These are phyloP conservation scores for Millerago galiae DNA, from an alignment of 805 yeast genomes.

Conservation along the genomic window DNA sequence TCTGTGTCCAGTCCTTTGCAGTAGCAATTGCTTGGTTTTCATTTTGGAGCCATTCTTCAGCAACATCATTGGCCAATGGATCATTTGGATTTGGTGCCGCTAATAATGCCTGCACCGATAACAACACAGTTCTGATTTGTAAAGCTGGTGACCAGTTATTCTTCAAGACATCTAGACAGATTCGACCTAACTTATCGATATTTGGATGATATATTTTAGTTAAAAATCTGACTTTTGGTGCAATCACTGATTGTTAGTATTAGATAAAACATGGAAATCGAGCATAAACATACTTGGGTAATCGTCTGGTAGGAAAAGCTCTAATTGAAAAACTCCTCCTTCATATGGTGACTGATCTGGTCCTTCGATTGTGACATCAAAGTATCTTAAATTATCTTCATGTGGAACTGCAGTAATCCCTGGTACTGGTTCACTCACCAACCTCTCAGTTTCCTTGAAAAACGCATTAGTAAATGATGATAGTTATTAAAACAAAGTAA, in stretches of 20 bases:
- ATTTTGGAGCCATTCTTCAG: conserved; percentile 90
- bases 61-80: conserved; percentile 96
- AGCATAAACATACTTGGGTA: conserved; percentile 57
- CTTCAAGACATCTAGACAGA: conserved; percentile 91
- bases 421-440: conserved; percentile 91
- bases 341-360: conserved; percentile 91
- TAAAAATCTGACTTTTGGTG: conserved; percentile 90
- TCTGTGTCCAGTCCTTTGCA: conserved; percentile 48
- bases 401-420: conserved; percentile 92
- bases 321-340: conserved; percentile 73
- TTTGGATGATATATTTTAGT: conserved; percentile 96
- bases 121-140: conserved; percentile 85
- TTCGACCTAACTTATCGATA: conserved; percentile 90
- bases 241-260: conserved; percentile 51
- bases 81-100: conserved; percentile 98
- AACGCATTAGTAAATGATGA: too few species aligned
- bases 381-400: conserved; percentile 89
- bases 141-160: conserved; percentile 97
- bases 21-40: conserved; percentile 73
- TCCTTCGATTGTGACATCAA: conserved; percentile 87
- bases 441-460: conserved; percentile 77
- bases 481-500: background rate
- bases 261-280: background rate
- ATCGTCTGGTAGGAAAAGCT: conserved; percentile 88
- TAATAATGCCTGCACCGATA: conserved; percentile 87